phyloP scores from a whole-genome alignment of 495 filamentous ascomycete species.

The Trichoderma gamsii region DNA sequence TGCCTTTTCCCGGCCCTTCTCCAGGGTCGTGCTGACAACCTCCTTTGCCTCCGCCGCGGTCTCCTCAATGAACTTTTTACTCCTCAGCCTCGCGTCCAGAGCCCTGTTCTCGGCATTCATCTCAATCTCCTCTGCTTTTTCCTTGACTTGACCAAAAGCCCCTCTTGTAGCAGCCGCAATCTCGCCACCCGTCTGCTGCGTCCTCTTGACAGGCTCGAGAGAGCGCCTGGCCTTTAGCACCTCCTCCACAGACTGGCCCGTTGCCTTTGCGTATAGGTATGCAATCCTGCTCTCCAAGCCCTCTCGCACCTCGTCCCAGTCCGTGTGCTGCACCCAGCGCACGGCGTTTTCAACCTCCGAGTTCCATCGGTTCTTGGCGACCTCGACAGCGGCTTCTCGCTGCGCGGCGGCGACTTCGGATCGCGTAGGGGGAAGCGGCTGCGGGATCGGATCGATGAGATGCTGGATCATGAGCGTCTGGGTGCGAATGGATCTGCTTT shows the following conservation, averaged over 20 bases:
- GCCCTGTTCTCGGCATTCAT: conserved; percentile 22
- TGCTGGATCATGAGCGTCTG: conserved; percentile 57
- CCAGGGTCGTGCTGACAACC: conserved; percentile 27
- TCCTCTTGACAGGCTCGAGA: conserved; percentile 20
- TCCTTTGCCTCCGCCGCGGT: conserved; percentile 27
- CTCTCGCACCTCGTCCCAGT: conserved; percentile 57
- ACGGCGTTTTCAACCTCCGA: conserved; percentile 62
- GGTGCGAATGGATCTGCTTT: conserved; percentile 65
- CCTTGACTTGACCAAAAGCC: conserved; percentile 30
- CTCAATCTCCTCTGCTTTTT: conserved; percentile 18
- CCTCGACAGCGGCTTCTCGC: conserved; percentile 50
- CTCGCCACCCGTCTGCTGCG: conserved; percentile 26
- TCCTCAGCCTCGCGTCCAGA: conserved; percentile 11
- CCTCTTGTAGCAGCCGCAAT: conserved; percentile 28
- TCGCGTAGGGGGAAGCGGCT: conserved; percentile 35
- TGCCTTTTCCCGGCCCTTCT: conserved; percentile 25
- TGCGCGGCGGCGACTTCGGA: conserved; percentile 38
- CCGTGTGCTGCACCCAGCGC: conserved; percentile 58
- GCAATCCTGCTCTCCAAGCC: conserved; percentile 40
- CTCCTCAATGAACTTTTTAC: conserved; percentile 15
- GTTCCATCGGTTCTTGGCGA: conserved; percentile 77
- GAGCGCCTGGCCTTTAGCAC: conserved; percentile 19
- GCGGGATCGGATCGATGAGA: conserved; percentile 43
- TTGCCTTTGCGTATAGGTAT: conserved; percentile 25
- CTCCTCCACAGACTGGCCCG: conserved; percentile 21